Evolutionary conservation across 139 green algal species (phyloP).

Genomic region (Desmodesmus armatus): DNA sequence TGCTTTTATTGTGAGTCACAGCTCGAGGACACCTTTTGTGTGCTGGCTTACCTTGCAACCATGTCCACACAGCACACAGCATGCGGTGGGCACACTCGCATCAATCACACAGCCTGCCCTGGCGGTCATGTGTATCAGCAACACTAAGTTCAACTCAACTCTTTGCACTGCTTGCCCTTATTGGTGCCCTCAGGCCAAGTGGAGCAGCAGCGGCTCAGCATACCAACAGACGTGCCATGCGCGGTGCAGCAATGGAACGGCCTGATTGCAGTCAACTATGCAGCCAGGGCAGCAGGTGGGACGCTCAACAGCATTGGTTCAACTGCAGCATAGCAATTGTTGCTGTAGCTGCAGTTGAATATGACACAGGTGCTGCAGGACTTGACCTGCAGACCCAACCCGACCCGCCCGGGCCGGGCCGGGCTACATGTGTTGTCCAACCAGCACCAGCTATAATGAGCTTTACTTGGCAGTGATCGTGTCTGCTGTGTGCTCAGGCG

Average conservation of each 20-base stretch:
- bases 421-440: too few relatives aligned
- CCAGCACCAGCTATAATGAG: too few relatives aligned
- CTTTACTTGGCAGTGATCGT: too few relatives aligned
- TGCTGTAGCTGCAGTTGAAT: too few relatives aligned
- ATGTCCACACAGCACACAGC: not conserved
- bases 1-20: constrained; percentile 79
- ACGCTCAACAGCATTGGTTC: too few relatives aligned
- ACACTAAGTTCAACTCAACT: not conserved
- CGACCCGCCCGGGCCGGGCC: too few relatives aligned
- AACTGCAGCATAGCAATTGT: too few relatives aligned
- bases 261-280: constrained; percentile 93
- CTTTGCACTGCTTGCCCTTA: not conserved
- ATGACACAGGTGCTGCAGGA: too few relatives aligned
- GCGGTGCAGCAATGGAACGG: constrained; percentile 63
- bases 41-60: not conserved
- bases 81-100: not conserved
- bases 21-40: not conserved
- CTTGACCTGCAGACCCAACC: too few relatives aligned
- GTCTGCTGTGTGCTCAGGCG: too few relatives aligned
- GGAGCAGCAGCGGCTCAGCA: constrained; percentile 77
- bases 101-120: not conserved
- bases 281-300: constrained; percentile 77
- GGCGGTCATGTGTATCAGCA: too few relatives aligned
- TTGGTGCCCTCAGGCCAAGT: constrained; percentile 74
- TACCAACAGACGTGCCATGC: constrained; percentile 71